These are phyloP conservation scores for Yarrowia sp. DNA, from an alignment of 805 yeast species.

Conservation along the genomic window DNA sequence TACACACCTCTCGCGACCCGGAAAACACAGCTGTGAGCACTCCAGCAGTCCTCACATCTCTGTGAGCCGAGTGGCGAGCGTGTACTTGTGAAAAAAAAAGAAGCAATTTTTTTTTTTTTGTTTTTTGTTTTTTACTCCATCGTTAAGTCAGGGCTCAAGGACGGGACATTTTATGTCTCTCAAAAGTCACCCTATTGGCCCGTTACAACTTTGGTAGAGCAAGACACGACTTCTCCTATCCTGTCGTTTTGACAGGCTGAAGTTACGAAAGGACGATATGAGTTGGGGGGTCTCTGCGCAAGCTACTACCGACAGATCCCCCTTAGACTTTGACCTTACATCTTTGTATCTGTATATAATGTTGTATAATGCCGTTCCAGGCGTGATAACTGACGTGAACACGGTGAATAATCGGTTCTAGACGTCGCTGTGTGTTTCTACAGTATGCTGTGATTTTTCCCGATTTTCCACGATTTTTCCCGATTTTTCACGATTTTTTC, in stretches of 20 bases:
- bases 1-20: neutral
- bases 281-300: conserved; percentile 23
- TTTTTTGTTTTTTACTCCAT: too few species aligned
- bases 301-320: neutral
- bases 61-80: neutral
- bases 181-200: conserved; percentile 19
- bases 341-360: neutral
- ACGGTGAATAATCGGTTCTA: too few species aligned
- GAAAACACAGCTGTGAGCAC: neutral
- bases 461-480: too few species aligned
- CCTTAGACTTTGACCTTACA: conserved; percentile 27
- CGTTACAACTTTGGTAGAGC: conserved; percentile 27
- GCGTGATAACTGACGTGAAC: too few species aligned
- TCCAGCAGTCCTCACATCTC: neutral
- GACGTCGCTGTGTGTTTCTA: too few species aligned
- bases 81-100: neutral
- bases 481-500: too few species aligned
- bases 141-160: conserved; percentile 28
- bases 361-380: neutral
- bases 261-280: conserved; percentile 24
- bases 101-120: too few species aligned
- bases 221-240: conserved; percentile 18
- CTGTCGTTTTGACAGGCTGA: conserved; percentile 27
- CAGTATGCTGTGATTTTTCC: too few species aligned
- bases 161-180: neutral